phyloP scores from a whole-genome alignment of 768 basidiomycete species.

The Hygrocybe coccinea region DNA sequence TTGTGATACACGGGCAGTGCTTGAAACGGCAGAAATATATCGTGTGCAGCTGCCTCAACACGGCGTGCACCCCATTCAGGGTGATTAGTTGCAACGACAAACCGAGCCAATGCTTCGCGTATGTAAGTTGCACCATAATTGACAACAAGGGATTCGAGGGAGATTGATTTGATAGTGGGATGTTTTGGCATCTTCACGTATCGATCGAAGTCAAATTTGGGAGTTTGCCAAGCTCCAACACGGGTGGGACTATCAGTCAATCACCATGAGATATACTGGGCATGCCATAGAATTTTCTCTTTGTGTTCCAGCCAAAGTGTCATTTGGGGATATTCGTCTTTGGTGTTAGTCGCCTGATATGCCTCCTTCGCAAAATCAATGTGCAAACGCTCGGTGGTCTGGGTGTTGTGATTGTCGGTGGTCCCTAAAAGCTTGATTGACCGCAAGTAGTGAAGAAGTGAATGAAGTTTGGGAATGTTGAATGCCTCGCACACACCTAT shows the following conservation, averaged over 20 bases:
- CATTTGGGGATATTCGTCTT: conserved; percentile 38
- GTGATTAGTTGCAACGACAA: conserved; percentile 2
- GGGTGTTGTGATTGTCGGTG: conserved; percentile 14
- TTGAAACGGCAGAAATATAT: neutral
- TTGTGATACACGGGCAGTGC: neutral
- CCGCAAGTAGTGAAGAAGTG: conserved; percentile 20
- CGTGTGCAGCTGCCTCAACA: neutral
- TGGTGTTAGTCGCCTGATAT: conserved; percentile 21
- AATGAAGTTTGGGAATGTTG: conserved; percentile 34
- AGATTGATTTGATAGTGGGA: conserved; percentile 1
- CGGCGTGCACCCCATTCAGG: neutral
- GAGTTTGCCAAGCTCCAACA: neutral
- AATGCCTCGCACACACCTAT: conserved; percentile 24
- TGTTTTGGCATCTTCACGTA: conserved; percentile 15
- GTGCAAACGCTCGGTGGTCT: conserved; percentile 11
- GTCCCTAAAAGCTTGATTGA: conserved; percentile 10
- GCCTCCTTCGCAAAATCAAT: conserved; percentile 29
- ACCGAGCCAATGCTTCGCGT: neutral
- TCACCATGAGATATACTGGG: conserved; percentile 26
- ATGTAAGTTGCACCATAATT: neutral
- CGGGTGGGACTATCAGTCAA: conserved; percentile 1
- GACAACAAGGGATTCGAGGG: neutral
- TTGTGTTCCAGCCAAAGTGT: conserved; percentile 31
- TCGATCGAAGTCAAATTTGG: conserved; percentile 6
- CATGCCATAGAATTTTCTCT: conserved; percentile 29